phyloP scores from a whole-genome alignment of 306 rosid genomes.

The Mimosa bimucronata region DNA sequence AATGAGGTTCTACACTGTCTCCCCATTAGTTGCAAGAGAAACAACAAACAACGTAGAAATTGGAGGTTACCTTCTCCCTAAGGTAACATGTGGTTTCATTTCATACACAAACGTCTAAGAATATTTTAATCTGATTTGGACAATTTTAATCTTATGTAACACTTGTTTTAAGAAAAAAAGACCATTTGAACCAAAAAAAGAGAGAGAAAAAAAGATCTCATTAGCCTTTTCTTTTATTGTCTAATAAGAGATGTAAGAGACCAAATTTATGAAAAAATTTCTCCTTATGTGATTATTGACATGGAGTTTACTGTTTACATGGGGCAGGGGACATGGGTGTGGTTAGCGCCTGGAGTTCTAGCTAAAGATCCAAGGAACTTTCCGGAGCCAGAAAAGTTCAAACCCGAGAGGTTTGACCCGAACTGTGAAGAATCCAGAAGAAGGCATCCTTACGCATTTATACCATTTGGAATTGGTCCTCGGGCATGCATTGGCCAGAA shows the following conservation, averaged over 20 bases:
- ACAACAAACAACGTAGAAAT: slow-evolving; percentile 76
- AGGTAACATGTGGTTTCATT: slow-evolving; percentile 48
- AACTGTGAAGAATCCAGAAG: slow-evolving; percentile 69
- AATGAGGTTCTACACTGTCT: slow-evolving; percentile 78
- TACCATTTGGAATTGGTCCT: slow-evolving; percentile 94
- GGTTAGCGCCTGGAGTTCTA: slow-evolving; percentile 90
- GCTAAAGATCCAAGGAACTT: slow-evolving; percentile 85
- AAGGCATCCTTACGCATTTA: slow-evolving; percentile 85
- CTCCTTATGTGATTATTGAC: slow-evolving; percentile 11
- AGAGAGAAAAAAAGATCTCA: no score
- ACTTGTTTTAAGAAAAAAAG: no score
- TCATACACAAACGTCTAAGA: no score
- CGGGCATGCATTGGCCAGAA: slow-evolving; percentile 89
- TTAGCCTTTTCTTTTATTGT: no score
- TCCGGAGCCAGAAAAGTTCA: slow-evolving; percentile 93
- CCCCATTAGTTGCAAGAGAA: slow-evolving; percentile 95
- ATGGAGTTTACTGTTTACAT: neutral
- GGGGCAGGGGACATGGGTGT: slow-evolving; percentile 94
- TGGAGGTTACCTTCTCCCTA: slow-evolving; percentile 91
- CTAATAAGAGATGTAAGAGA: no score
- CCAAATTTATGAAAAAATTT: no score
- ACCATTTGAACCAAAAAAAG: no score
- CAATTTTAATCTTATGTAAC: no score
- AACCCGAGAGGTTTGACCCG: slow-evolving; percentile 91
- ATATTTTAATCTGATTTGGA: no score